Conservation (phyloP, 306 rosid species). For the Gillenia trifoliata region DNA sequence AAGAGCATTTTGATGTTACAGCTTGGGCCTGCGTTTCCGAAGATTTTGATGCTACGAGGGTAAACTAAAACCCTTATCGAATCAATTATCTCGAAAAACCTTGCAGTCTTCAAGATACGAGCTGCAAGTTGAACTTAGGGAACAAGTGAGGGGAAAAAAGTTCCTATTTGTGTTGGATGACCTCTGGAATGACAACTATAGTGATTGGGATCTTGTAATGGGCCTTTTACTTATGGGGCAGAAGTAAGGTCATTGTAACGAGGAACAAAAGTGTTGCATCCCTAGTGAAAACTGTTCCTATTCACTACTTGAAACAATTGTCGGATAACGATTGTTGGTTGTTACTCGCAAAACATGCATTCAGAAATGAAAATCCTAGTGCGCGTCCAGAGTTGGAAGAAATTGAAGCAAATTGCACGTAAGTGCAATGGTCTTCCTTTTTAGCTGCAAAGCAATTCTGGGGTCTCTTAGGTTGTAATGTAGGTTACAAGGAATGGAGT, state of each 20-base stretch:
- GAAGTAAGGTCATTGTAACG: conserved; percentile 12
- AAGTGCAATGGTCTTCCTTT: conserved; percentile 27
- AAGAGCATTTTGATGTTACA: too few relatives aligned
- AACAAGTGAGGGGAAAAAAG: too few relatives aligned
- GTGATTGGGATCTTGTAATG: too few relatives aligned
- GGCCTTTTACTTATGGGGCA: too few relatives aligned
- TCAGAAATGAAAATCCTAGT: background rate
- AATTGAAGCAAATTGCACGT: conserved; percentile 7
- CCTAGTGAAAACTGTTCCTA: background rate
- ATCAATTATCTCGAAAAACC: too few relatives aligned
- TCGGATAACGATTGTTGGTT: conserved; percentile 1
- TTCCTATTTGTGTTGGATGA: too few relatives aligned
- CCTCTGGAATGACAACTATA: too few relatives aligned
- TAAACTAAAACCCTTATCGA: too few relatives aligned
- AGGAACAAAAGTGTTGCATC: conserved; percentile 4
- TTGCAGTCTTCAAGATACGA: too few relatives aligned
- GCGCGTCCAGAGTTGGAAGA: background rate
- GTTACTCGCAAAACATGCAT: background rate
- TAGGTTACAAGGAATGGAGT: background rate
- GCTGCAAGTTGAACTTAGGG: too few relatives aligned
- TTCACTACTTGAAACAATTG: background rate
- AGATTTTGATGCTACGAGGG: too few relatives aligned
- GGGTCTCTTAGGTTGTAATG: background rate
- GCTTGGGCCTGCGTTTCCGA: too few relatives aligned
- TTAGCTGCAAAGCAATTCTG: conserved; percentile 3